Conservation (phyloP, 2,329 filamentous ascomycete genomes). For the Huntiella moniliformis region DNA sequence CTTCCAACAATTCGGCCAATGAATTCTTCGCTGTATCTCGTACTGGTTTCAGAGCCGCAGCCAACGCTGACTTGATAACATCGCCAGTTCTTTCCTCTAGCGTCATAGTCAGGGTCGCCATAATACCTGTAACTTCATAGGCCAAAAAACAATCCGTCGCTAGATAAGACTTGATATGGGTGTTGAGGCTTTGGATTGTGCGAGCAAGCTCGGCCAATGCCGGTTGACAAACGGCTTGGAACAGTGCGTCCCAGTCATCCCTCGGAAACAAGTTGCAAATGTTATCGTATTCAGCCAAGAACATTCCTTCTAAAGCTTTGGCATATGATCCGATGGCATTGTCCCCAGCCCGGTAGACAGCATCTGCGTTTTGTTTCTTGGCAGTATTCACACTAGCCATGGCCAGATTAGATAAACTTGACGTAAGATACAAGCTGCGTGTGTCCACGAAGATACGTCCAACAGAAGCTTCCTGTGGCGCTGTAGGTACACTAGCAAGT, state of each 20-base stretch:
- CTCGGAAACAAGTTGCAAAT: conserved; percentile 71
- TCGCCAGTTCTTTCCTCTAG: conserved; percentile 72
- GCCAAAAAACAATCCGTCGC: conserved; percentile 85
- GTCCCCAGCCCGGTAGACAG: conserved; percentile 70
- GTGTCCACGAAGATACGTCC: conserved; percentile 72
- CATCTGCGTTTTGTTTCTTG: conserved; percentile 63
- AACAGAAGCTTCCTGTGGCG: conserved; percentile 46
- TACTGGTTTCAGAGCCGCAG: conserved; percentile 72
- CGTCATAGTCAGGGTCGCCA: conserved; percentile 59
- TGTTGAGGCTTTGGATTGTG: conserved; percentile 74
- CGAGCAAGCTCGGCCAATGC: conserved; percentile 67
- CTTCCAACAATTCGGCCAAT: conserved; percentile 64
- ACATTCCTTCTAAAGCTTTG: conserved; percentile 69
- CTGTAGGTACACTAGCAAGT: conserved; percentile 19
- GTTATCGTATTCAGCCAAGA: conserved; percentile 76
- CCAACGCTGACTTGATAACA: conserved; percentile 55
- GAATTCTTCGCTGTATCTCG: conserved; percentile 83
- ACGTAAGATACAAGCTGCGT: conserved; percentile 68
- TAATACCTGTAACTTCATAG: conserved; percentile 85
- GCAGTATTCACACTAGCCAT: conserved; percentile 69
- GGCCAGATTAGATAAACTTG: conserved; percentile 68
- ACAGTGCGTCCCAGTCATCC: conserved; percentile 66
- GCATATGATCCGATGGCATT: conserved; percentile 87
- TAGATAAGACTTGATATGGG: conserved; percentile 70
- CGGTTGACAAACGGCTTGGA: conserved; percentile 59